These are phyloP conservation scores for Phytophthora pisi DNA, from an alignment of 352 stramenopile genomes.

Conservation along the genomic window DNA sequence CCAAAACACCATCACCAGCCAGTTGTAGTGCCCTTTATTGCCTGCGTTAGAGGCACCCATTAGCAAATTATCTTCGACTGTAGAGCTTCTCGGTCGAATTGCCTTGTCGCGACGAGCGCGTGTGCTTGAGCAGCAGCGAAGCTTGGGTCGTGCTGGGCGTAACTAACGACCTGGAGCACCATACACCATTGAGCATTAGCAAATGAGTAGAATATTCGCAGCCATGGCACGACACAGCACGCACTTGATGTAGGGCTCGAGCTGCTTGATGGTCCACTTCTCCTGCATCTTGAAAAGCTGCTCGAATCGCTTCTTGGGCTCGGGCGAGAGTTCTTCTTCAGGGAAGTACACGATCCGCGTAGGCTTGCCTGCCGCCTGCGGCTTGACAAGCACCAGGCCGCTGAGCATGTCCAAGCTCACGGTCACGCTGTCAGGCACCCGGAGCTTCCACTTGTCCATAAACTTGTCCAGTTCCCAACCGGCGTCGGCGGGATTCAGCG, in stretches of 20 bases:
- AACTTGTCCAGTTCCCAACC: constrained; percentile 68
- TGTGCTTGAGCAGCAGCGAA: constrained; percentile 78
- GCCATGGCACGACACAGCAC: constrained; percentile 10
- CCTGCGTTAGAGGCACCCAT: neutral
- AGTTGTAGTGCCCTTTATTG: neutral
- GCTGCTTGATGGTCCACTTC: constrained; percentile 82
- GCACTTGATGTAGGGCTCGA: constrained; percentile 85
- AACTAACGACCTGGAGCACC: constrained; percentile 58
- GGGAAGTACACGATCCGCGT: constrained; percentile 69
- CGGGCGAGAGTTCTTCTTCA: constrained; percentile 64
- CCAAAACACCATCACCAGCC: neutral
- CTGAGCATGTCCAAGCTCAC: constrained; percentile 71
- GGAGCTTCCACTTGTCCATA: constrained; percentile 84
- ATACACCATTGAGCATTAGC: neutral
- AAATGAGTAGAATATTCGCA: neutral
- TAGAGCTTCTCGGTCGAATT: constrained; percentile 79
- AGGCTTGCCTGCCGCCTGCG: constrained; percentile 43
- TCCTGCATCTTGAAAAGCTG: constrained; percentile 80
- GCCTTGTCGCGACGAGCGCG: constrained; percentile 77
- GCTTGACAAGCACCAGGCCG: constrained; percentile 64
- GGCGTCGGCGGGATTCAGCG: constrained; percentile 35
- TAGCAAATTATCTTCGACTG: constrained; percentile 55
- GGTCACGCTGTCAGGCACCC: constrained; percentile 67
- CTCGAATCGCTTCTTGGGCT: constrained; percentile 80
- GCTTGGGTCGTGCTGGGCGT: constrained; percentile 70